These are phyloP conservation scores for Dipodascus geniculatus DNA, from an alignment of 805 yeast species.

Conservation along the genomic window DNA sequence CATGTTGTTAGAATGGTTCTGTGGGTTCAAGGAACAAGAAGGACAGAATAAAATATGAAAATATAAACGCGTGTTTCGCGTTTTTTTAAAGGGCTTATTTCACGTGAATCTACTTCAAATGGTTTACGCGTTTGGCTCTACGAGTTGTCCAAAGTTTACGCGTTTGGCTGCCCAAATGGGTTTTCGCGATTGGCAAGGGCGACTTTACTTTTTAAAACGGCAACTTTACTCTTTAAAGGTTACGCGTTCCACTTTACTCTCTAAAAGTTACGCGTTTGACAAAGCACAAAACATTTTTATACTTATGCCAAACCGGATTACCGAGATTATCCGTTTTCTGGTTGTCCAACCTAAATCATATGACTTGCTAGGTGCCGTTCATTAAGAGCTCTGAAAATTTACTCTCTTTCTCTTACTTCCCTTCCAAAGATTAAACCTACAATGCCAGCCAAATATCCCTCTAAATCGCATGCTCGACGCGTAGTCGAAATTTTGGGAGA, in stretches of 20 bases:
- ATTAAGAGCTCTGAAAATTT: background rate
- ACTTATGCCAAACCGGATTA: background rate
- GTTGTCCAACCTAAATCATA: background rate
- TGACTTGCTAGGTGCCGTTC: background rate
- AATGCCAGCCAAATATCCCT: slow-evolving; percentile 54
- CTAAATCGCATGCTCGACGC: slow-evolving; percentile 55
- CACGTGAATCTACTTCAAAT: too few relatives aligned
- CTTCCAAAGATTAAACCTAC: background rate
- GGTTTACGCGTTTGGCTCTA: too few relatives aligned
- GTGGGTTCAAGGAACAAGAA: background rate
- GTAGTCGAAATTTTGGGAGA: slow-evolving; percentile 22
- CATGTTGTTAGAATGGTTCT: slow-evolving; percentile 13
- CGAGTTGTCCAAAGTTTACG: too few relatives aligned
- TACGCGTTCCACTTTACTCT: too few relatives aligned
- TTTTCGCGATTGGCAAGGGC: too few relatives aligned
- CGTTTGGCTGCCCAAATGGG: too few relatives aligned
- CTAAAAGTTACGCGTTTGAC: too few relatives aligned
- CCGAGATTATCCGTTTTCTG: too few relatives aligned
- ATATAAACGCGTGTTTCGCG: background rate
- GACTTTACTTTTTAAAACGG: too few relatives aligned
- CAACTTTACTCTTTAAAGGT: too few relatives aligned
- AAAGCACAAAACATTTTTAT: too few relatives aligned
- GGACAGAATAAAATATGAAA: background rate
- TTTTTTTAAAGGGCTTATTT: too few relatives aligned
- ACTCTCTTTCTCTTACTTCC: background rate